phyloP scores from a whole-genome alignment of 2,329 filamentous ascomycete genomes.

The Trichoderma cornu-damae region DNA sequence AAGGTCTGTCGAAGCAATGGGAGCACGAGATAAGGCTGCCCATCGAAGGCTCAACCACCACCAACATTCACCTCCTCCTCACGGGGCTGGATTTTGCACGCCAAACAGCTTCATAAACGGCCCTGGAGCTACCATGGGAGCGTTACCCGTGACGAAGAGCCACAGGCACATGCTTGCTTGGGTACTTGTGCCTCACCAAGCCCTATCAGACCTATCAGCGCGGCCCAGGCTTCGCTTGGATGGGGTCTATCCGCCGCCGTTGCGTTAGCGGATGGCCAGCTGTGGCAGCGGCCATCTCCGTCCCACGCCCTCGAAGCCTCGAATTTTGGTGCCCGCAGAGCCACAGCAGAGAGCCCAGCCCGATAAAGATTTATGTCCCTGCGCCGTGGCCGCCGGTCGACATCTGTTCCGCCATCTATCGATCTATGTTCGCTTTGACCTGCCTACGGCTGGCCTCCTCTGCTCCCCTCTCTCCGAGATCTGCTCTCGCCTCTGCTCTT shows the following conservation, averaged over 20 bases:
- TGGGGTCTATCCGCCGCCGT: constrained; percentile 5
- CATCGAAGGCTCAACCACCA: background rate
- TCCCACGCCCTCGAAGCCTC: constrained; percentile 15
- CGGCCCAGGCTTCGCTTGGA: constrained; percentile 11
- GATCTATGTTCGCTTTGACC: background rate
- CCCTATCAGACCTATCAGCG: constrained; percentile 19
- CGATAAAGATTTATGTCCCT: constrained; percentile 10
- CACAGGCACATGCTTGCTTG: constrained; percentile 9
- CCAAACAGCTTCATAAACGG: background rate
- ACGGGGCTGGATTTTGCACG: background rate
- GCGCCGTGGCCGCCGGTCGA: constrained; percentile 13
- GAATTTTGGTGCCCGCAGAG: background rate
- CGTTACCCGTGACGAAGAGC: background rate
- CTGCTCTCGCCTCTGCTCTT: background rate
- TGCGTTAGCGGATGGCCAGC: constrained; percentile 16
- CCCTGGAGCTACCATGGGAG: constrained; percentile 5
- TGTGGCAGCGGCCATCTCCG: constrained; percentile 17
- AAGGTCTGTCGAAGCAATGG: background rate
- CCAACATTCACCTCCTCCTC: background rate
- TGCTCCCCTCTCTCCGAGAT: background rate
- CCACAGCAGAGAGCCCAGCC: constrained; percentile 5
- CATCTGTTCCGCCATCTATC: constrained; percentile 1
- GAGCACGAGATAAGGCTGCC: constrained; percentile 10
- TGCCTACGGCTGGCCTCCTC: background rate
- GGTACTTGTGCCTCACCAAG: constrained; percentile 12